A percentile compares a stretch with the other conserved stretches of the same genome.
Evolutionary conservation across 1,284 basidiomycete genomes (phyloP).

Genomic region (Kalmanozyma brasiliensis): DNA sequence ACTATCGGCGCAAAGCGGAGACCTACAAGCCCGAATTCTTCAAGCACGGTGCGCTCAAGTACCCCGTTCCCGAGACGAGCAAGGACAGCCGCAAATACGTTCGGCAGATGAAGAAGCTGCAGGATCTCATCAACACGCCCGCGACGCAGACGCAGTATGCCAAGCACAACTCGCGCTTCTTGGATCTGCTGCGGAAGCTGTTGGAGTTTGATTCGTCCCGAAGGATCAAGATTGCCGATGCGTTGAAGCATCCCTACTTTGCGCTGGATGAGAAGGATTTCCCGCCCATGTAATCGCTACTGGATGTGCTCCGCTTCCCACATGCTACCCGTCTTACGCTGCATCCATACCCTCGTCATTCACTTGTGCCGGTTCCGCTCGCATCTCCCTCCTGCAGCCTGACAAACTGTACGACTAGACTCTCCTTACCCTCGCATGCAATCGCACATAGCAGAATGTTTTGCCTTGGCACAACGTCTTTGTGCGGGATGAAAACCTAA

Average conservation of each 20-base stretch:
- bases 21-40: constrained; percentile 89
- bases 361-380: too few relatives aligned
- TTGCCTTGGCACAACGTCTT: too few relatives aligned
- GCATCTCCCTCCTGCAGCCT: too few relatives aligned
- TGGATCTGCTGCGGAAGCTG: constrained; percentile 85
- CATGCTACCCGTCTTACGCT: too few relatives aligned
- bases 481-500: too few relatives aligned
- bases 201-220: constrained; percentile 90
- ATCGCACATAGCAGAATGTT: too few relatives aligned
- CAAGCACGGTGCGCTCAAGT: constrained; percentile 85
- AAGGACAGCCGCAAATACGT: constrained; percentile 95
- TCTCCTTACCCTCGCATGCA: too few relatives aligned
- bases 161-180: constrained; percentile 78
- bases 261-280: constrained; percentile 58
- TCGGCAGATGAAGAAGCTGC: constrained; percentile 80
- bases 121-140: constrained; percentile 81
- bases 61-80: constrained; percentile 86
- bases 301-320: too few relatives aligned
- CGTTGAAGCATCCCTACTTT: constrained; percentile 66
- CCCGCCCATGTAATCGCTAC: constrained; percentile 36
- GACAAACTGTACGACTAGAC: too few relatives aligned
- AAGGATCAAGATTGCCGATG: constrained; percentile 63
- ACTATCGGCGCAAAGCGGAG: constrained; percentile 73
- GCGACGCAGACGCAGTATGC: constrained; percentile 36
- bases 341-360: too few relatives aligned